A percentile compares a stretch with the other conserved stretches of the same genome.
Conservation (phyloP, 1,284 basidiomycete genomes). For the Malassezia dermatis region DNA sequence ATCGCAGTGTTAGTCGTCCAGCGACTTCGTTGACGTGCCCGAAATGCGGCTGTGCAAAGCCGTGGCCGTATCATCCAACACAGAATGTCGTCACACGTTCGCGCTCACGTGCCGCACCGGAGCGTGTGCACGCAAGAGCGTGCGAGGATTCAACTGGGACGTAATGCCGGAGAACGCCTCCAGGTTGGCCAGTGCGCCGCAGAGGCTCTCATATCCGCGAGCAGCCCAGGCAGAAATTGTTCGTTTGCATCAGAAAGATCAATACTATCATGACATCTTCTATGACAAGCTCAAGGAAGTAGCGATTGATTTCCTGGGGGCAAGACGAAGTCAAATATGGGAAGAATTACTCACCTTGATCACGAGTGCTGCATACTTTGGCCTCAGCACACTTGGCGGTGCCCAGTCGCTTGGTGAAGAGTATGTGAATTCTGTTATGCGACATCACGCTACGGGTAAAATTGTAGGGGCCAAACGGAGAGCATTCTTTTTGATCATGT, state of each 20-base stretch:
- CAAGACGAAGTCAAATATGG: conserved; percentile 39
- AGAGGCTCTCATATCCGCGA: conserved; percentile 32
- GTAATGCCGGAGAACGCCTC: not conserved
- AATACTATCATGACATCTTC: conserved; percentile 42
- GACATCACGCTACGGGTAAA: conserved; percentile 24
- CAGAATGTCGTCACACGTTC: not conserved
- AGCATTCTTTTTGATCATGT: conserved; percentile 31
- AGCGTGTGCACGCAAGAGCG: not conserved
- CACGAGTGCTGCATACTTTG: conserved; percentile 42
- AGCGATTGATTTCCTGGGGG: conserved; percentile 35
- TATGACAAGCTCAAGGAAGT: conserved; percentile 41
- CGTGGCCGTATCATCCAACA: not conserved
- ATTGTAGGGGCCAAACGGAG: conserved; percentile 33
- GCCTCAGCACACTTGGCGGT: conserved; percentile 37
- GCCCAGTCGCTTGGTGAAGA: conserved; percentile 50
- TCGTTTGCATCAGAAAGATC: conserved; percentile 48
- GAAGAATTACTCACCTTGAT: conserved; percentile 30
- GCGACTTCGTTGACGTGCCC: not conserved
- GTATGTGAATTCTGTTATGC: conserved; percentile 49
- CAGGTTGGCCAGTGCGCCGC: conserved; percentile 3
- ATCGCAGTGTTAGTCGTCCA: not conserved
- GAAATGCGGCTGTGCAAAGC: not conserved
- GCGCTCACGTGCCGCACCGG: not conserved
- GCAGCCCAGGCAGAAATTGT: conserved; percentile 48
- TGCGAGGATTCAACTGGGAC: not conserved